Evolutionary conservation across 331 rosid genomes (phyloP).

Genomic region (Quercus tomentella): DNA sequence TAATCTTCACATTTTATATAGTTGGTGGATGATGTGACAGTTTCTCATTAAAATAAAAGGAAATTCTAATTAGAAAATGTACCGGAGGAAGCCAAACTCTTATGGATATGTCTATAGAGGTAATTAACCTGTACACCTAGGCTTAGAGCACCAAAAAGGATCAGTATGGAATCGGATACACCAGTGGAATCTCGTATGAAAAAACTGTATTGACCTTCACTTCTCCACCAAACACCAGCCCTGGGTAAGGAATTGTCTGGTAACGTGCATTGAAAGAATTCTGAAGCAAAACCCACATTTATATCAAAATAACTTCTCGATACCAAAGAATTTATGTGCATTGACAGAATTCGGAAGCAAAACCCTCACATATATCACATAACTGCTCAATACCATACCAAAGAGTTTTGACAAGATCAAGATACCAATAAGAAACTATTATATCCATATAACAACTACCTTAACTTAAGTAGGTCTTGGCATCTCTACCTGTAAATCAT

Average conservation of each 20-base stretch:
- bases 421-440: background rate
- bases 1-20: too few relatives aligned
- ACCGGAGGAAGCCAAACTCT: fast-evolving
- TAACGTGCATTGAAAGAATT: constrained; percentile 86
- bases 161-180: constrained; percentile 85
- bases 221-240: constrained; percentile 90
- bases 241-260: constrained; percentile 91
- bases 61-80: too few relatives aligned
- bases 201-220: constrained; percentile 90
- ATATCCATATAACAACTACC: background rate
- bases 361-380: constrained; percentile 8
- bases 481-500: too few relatives aligned
- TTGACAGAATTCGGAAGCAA: constrained; percentile 84
- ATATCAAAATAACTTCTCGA: background rate
- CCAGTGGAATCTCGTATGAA: constrained; percentile 87
- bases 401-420: background rate
- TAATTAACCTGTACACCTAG: constrained; percentile 72
- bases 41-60: too few relatives aligned
- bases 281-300: constrained; percentile 39
- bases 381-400: background rate
- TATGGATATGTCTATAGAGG: background rate
- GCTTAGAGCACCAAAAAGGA: constrained; percentile 75
- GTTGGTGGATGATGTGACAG: fast-evolving
- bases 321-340: constrained; percentile 26
- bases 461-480: background rate